These are phyloP conservation scores for Rhizopus stolonifer DNA, from an alignment of 371 early-diverging fungal genomes.

Conservation along the genomic window DNA sequence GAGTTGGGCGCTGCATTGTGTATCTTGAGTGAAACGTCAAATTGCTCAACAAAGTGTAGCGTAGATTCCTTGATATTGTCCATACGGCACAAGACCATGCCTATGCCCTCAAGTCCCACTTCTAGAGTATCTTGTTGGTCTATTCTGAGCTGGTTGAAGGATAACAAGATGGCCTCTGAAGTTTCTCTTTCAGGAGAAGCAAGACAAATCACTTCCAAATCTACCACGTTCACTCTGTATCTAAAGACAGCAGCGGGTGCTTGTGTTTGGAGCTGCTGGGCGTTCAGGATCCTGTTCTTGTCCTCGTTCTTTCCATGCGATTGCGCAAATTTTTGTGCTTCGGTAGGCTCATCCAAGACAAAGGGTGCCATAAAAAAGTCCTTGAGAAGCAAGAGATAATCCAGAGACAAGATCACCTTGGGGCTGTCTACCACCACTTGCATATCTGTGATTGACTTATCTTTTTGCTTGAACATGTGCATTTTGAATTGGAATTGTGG, in stretches of 20 bases:
- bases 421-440: conserved; percentile 80
- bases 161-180: conserved; percentile 89
- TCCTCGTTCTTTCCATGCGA: conserved; percentile 25
- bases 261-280: conserved; percentile 12
- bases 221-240: conserved; percentile 74
- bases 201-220: conserved; percentile 83
- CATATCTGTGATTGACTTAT: conserved; percentile 41
- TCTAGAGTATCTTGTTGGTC: conserved; percentile 65
- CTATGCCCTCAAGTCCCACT: conserved; percentile 72
- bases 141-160: conserved; percentile 71
- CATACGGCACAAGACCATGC: conserved; percentile 90
- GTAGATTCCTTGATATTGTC: conserved; percentile 71
- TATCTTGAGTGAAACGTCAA: conserved; percentile 69
- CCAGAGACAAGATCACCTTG: conserved; percentile 77
- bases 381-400: conserved; percentile 74
- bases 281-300: conserved; percentile 5
- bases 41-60: conserved; percentile 82
- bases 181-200: conserved; percentile 66
- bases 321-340: conserved; percentile 45
- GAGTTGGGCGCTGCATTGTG: conserved; percentile 54
- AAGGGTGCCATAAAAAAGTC: conserved; percentile 73
- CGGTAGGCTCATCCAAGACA: conserved; percentile 27
- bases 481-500: conserved; percentile 71
- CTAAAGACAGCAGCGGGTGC: conserved; percentile 15
- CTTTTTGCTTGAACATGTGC: conserved; percentile 14